Evolutionary conservation across 805 yeast genomes (phyloP).

Genomic region (Phaffomyces opuntiae): DNA sequence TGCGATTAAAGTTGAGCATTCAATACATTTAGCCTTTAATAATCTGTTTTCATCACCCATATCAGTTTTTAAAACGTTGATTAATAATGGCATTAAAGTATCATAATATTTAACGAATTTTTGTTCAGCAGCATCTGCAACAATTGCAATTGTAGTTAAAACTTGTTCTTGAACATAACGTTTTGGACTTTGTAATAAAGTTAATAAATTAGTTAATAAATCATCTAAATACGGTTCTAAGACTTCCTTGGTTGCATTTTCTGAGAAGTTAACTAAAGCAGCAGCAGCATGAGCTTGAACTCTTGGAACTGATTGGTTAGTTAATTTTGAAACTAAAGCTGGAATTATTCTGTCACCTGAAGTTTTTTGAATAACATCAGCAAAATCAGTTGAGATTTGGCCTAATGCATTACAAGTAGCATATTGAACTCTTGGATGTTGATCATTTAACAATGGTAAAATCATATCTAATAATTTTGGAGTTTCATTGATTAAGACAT

Average conservation of each 20-base stretch:
- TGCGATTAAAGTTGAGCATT: conserved; percentile 91
- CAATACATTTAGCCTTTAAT: conserved; percentile 88
- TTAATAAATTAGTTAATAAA: conserved; percentile 65
- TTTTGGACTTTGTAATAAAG: conserved; percentile 75
- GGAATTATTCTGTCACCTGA: conserved; percentile 79
- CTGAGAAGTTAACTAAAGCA: conserved; percentile 91
- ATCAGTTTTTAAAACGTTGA: conserved; percentile 73
- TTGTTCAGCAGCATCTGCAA: conserved; percentile 92
- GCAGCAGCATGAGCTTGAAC: conserved; percentile 99
- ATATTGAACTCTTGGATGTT: conserved; percentile 91
- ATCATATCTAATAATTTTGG: conserved; percentile 79
- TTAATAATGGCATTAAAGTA: conserved; percentile 83
- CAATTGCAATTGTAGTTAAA: conserved; percentile 90
- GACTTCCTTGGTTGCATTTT: conserved; percentile 79
- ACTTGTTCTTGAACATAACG: conserved; percentile 97
- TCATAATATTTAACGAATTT: conserved; percentile 89
- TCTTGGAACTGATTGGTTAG: conserved; percentile 69
- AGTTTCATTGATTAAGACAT: conserved; percentile 74
- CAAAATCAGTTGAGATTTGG: conserved; percentile 94
- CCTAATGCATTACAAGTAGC: conserved; percentile 97
- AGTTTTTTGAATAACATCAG: conserved; percentile 77
- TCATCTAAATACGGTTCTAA: conserved; percentile 91
- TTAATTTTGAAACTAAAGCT: conserved; percentile 76
- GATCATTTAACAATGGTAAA: conserved; percentile 76
- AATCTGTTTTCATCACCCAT: conserved; percentile 72